Conservation (phyloP, 2,329 filamentous ascomycete genomes). For the Rasamsonia emersonii region DNA sequence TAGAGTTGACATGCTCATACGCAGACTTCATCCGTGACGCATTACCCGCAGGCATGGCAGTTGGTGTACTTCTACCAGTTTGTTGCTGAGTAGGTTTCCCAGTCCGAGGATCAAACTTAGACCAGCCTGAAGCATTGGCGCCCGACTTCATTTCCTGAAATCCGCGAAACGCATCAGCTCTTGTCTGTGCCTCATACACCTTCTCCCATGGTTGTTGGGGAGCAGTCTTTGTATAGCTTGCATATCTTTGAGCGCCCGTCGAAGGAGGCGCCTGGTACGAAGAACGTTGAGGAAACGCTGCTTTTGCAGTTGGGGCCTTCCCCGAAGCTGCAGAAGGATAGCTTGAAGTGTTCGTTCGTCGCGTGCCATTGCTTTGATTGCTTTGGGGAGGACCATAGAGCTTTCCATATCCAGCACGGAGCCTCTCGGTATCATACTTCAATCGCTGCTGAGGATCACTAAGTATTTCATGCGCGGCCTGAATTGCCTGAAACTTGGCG, state of each 20-base stretch:
- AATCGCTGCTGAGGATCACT: conserved; percentile 49
- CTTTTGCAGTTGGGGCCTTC: conserved; percentile 16
- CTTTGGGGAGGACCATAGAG: conserved; percentile 20
- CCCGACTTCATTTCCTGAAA: conserved; percentile 37
- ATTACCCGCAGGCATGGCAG: conserved; percentile 13
- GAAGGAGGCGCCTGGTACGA: conserved; percentile 21
- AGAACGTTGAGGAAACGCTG: conserved; percentile 15
- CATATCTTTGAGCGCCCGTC: conserved; percentile 31
- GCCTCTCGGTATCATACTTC: conserved; percentile 55
- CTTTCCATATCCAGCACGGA: conserved; percentile 40
- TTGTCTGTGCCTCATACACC: conserved; percentile 31
- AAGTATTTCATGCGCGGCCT: conserved; percentile 74
- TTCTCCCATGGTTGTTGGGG: conserved; percentile 31
- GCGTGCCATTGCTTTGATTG: conserved; percentile 13
- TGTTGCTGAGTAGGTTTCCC: conserved; percentile 17
- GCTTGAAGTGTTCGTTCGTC: conserved; percentile 19
- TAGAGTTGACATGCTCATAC: conserved; percentile 30
- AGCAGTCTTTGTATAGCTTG: conserved; percentile 31
- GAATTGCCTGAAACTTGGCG: conserved; percentile 75
- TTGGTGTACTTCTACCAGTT: conserved; percentile 9
- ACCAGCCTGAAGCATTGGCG: conserved; percentile 23
- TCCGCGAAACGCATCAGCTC: conserved; percentile 36
- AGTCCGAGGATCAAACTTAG: conserved; percentile 32
- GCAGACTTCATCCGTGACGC: conserved; percentile 28
- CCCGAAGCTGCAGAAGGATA: conserved; percentile 16